Evolutionary conservation across 805 yeast species (phyloP), one percentile per base, ranked within the genome.

Genomic region (Ogataea henricii): DNA sequence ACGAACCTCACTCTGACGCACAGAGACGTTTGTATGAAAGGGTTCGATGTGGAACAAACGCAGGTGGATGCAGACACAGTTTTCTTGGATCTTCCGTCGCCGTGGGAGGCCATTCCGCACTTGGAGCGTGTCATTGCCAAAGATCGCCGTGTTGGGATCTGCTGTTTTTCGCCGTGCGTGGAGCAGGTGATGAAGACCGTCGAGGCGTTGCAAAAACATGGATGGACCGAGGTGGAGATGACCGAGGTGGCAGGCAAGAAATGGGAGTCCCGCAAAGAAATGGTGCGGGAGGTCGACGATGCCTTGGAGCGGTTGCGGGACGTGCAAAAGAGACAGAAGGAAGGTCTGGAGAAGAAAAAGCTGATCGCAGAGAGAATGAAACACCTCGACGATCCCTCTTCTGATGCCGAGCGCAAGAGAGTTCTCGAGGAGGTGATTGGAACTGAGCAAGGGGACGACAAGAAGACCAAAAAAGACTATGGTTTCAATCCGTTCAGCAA

Each of bases 91-190:
- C 75, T 94, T 40, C 99, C 99, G 3, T 83, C 96, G 4, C 99
- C 99, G 7, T 92, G 98, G 97, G 82, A 82, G 30, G 99, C 99
- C 5, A 86, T 94, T 45, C 89, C 89, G 6, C 85, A 86, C 66
- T 68, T 92, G 39, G 69, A 73, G 10, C 43, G 57, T 2, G 95
- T 87, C 1, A 75, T 87, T 13, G 69, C 86, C 7, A 65, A 70
- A 7, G 69, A 69, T 16, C 71, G 74, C 46, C 72, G 74, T 22
- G 87, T 82, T 18, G 82, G 87, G 2, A 77, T 94, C 45, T 94
- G 99, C 68, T 94, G 99, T 67, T 94, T 94, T 63, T 88, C 96
- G 33, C 99, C 99, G 8, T 94, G 99, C 67, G 87, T 94, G 40
- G 99, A 94, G 68, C 99, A 94, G 70, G 99, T 94, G 3, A 85